Conservation (phyloP, 2,329 filamentous ascomycete species). For the Fusarium anguioides region DNA sequence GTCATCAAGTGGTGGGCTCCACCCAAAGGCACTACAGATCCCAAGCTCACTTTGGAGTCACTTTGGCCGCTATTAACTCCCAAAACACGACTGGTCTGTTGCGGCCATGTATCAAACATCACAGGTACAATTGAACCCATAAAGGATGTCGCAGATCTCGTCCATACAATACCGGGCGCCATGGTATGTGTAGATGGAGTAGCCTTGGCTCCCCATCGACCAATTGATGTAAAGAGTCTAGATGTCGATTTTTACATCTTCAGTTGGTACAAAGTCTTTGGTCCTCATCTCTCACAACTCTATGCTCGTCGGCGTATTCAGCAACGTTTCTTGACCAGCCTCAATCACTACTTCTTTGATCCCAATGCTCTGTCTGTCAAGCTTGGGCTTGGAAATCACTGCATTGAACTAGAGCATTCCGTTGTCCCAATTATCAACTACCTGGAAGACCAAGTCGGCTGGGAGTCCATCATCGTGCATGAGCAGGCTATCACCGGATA, state of each 20-base stretch:
- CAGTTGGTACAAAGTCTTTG: slow-evolving; percentile 86
- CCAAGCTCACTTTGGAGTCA: background rate
- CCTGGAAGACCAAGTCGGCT: background rate
- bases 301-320: slow-evolving; percentile 1
- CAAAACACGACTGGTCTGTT: background rate
- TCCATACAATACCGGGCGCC: slow-evolving; percentile 1
- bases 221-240: slow-evolving; percentile 74
- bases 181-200: slow-evolving; percentile 72
- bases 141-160: slow-evolving; percentile 6
- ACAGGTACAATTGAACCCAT: slow-evolving; percentile 5
- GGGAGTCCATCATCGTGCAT: background rate
- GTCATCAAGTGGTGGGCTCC: slow-evolving; percentile 22
- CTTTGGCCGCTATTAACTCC: background rate
- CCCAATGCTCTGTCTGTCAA: background rate
- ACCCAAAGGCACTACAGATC: background rate
- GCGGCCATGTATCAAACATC: slow-evolving; percentile 3
- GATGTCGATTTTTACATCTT: slow-evolving; percentile 82
- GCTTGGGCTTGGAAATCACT: background rate
- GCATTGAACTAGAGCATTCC: background rate
- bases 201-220: slow-evolving; percentile 78
- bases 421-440: slow-evolving; percentile 1
- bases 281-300: slow-evolving; percentile 64
- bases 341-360: slow-evolving; percentile 4
- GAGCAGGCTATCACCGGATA: background rate
- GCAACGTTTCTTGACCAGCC: background rate